These are phyloP conservation scores for Candida nitratophila DNA, from an alignment of 805 yeast genomes.

Conservation along the genomic window DNA sequence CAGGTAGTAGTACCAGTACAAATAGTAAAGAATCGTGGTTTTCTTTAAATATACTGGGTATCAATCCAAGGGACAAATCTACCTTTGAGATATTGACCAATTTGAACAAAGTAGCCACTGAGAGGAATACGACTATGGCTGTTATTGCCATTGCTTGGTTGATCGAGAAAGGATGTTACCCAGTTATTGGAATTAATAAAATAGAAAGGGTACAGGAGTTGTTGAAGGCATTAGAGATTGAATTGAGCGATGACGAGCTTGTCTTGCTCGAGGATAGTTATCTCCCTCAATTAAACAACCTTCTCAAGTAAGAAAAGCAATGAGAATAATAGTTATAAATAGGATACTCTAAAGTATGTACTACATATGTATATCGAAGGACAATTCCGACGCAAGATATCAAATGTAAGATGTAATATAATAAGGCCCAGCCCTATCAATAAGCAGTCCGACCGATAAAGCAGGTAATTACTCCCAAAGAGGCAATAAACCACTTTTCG, in stretches of 20 bases:
- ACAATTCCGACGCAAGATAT: no score
- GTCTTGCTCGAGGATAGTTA: constrained; percentile 33
- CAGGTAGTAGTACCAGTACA: no score
- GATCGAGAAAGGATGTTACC: constrained; percentile 40
- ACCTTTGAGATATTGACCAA: constrained; percentile 35
- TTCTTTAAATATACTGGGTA: constrained; percentile 4
- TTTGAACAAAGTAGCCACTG: constrained; percentile 46
- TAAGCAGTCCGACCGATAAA: no score
- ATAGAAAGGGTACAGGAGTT: constrained; percentile 47
- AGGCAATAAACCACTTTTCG: not conserved
- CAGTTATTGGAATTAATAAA: constrained; percentile 49
- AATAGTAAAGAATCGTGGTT: not conserved
- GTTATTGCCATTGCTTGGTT: constrained; percentile 48
- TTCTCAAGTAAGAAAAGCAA: not conserved
- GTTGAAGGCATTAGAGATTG: constrained; percentile 33
- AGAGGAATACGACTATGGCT: constrained; percentile 44
- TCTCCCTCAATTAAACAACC: constrained; percentile 10
- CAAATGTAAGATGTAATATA: no score
- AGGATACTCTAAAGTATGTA: no score
- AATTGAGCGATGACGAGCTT: constrained; percentile 30
- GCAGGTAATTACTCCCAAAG: not conserved
- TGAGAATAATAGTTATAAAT: no score
- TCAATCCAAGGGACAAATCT: constrained; percentile 11
- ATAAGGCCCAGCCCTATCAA: no score
- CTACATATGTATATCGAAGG: no score